Base-by-base conservation (phyloP, 106 monocot genomes). In the Xerophyta viscosa region DNA sequence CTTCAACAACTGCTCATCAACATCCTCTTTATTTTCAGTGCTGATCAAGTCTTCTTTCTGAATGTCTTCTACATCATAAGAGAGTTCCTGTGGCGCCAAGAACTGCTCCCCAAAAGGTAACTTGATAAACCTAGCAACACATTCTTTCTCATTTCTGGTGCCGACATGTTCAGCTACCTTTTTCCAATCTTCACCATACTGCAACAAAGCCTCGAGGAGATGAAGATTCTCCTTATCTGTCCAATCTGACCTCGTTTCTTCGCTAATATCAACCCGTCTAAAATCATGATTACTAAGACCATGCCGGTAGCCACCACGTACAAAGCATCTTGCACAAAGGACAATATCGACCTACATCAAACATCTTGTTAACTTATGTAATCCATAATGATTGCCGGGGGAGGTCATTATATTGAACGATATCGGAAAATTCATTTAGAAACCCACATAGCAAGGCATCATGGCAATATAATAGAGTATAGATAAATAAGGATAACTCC, bases 221-320 rank as follows among this genome's bases (percentile, higher is more conserved):
- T 86, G 96, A 53, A 98, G 83, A 15, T 78, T 86, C 50, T 98
- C 96, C 44, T 98, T 98, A 56, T 98, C 96, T n/a, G 74, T 85
- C 96, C 96, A 98, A n/a, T 98, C 89, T 23, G 77, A 49, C 63
- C 60, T 89, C 29, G 52, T 51, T 21, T 81, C 84, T 59, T 86
- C 91, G 48, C 61, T 66, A 36, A 85, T 66, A 66, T 85, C 96
- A 33, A 98, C 66, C 43, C 85, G 72, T 61, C 79, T 98, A 67
- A 98, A 96, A 53, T 96, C 85, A 29, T 71, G 63, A 36, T 83
- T 72, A 47, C 65, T 84, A 13, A 96, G 68, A 14, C 96, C 96
- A 61, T 81, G 81, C 37, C 85, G 62, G 47, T 82, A 96, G 56
- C 82, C 82, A 5, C 82, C 76, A 24, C 78, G 60, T 6, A 89